Evolutionary conservation across 2,329 filamentous ascomycete genomes (phyloP).

Genomic region (Beauveria rudraprayagi): DNA sequence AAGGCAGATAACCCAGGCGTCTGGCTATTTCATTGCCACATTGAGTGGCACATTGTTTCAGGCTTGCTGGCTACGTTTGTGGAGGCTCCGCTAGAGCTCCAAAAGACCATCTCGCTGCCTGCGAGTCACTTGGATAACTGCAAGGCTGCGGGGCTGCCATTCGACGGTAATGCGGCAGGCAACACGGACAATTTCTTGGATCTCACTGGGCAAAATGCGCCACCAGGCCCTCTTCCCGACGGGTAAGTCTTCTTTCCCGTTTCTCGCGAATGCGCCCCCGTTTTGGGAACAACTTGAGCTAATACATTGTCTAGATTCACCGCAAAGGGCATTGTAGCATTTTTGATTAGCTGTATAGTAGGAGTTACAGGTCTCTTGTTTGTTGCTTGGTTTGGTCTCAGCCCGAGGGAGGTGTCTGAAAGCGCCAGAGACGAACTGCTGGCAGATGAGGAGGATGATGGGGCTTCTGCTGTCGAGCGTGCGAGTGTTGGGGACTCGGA

Average conservation of each 20-base stretch:
- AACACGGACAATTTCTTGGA: constrained; percentile 59
- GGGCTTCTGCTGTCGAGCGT: too few relatives aligned
- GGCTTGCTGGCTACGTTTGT: constrained; percentile 60
- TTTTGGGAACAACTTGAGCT: not conserved
- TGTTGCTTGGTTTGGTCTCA: constrained; percentile 56
- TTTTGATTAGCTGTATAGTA: constrained; percentile 62
- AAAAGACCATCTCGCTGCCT: constrained; percentile 53
- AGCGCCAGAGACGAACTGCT: too few relatives aligned
- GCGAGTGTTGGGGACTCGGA: too few relatives aligned
- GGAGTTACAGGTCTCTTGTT: constrained; percentile 61
- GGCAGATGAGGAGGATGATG: too few relatives aligned
- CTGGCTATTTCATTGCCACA: constrained; percentile 73
- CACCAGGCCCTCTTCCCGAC: constrained; percentile 48
- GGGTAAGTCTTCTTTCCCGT: constrained; percentile 38
- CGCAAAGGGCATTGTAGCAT: constrained; percentile 59
- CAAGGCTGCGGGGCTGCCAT: constrained; percentile 39
- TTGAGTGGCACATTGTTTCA: constrained; percentile 66
- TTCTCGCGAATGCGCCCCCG: too few relatives aligned
- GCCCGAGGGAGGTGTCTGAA: too few relatives aligned
- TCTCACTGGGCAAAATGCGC: constrained; percentile 50
- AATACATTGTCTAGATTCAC: constrained; percentile 45
- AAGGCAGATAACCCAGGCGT: constrained; percentile 59
- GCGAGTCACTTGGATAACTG: constrained; percentile 51
- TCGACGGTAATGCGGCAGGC: constrained; percentile 64
- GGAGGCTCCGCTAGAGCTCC: constrained; percentile 55